Base-by-base conservation (phyloP, 1,284 basidiomycete genomes). In the Heterobasidion parviporum region DNA sequence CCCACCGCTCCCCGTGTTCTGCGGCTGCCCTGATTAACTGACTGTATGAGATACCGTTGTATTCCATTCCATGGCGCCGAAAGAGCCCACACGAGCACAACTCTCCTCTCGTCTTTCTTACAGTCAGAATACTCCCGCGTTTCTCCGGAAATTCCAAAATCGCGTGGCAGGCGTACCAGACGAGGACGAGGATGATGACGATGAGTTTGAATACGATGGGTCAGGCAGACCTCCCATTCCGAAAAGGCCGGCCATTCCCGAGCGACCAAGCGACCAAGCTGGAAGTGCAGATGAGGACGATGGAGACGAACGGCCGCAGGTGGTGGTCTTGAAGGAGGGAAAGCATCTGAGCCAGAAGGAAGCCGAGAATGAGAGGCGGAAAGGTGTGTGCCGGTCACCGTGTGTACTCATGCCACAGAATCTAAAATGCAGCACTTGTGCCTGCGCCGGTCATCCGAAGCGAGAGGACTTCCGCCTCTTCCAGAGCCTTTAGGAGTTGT, bases 281-380 rank as follows among this genome's bases (percentile, higher is more conserved):
- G 87, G 87, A 48, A 88, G 84, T 63, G 83, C 76, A 18, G 83
- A 83, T 58, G 92, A 92, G 56, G 88, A 92, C 53, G 79, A 78
- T 16, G 81, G 69, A 0, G 92, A 94, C 61, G 92, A 94, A 70
- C 84, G 80, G 61, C 92, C 92, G 8, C 88, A 91, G 67, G 82
- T 94, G 3, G 89, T 94, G 1, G 92, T 94, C 8, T 67, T 94
- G 61, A 89, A 80, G 65, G 82, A 87, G 63, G 92, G 92, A 33
- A 92, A 90, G 65, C 92, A 94, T 71, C 72, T 94, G 52, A 83
- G 78, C 3, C 83, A 79, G 58, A 70, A 79, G 53, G 88, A 94
- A 64, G 90, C 78, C 2, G 87, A 89, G 74, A 85, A 89, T 62
- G 80, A 90, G 64, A 77, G 80, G 55, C 79, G 89, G 53, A 82